phyloP scores from a whole-genome alignment of 345 rosid species.

The Durio zibethinus region DNA sequence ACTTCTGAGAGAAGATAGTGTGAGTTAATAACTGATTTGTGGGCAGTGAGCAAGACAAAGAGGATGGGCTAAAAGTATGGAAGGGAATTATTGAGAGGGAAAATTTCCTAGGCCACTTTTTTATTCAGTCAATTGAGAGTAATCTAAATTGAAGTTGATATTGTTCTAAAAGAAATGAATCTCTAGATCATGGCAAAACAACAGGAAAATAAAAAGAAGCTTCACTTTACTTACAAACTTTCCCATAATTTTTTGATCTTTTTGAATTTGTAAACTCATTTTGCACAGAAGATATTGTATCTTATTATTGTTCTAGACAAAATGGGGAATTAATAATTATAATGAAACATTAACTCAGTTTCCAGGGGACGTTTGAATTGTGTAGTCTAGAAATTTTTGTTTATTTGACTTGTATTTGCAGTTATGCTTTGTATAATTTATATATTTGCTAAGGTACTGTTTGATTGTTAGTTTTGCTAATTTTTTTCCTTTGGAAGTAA shows the following conservation, averaged over 20 bases:
- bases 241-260: background rate
- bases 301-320: background rate
- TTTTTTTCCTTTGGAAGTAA: background rate
- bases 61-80: background rate
- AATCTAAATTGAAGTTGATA: background rate
- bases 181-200: background rate
- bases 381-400: background rate
- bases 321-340: background rate
- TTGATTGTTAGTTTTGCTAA: background rate
- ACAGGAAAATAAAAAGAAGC: background rate
- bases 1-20: background rate
- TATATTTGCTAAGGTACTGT: background rate
- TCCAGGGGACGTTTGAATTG: background rate
- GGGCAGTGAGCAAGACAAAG: background rate
- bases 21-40: background rate
- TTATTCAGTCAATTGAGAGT: background rate
- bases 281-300: background rate
- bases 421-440: background rate
- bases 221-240: background rate
- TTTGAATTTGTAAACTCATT: background rate
- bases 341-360: background rate
- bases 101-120: background rate
- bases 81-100: background rate
- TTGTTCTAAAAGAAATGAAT: background rate
- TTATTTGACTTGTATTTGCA: background rate